Conservation (phyloP, 345 rosid genomes). For the Acer yangbiense region DNA sequence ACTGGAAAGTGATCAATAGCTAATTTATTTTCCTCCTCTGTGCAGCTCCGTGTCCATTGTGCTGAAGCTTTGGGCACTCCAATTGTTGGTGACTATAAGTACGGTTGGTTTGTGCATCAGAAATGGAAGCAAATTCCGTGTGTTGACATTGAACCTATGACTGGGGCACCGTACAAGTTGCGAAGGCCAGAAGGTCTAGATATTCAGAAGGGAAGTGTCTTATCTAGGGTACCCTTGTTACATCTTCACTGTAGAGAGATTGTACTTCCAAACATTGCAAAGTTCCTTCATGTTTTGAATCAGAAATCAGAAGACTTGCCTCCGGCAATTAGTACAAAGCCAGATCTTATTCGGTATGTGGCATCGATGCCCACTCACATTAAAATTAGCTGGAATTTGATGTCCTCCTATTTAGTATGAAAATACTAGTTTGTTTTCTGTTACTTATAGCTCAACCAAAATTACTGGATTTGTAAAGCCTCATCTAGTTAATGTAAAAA, state of each 20-base stretch:
- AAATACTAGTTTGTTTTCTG: background rate
- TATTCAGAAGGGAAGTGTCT: conserved; percentile 90
- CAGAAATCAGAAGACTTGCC: conserved; percentile 29
- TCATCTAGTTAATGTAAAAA: too few species aligned
- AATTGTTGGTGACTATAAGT: conserved; percentile 85
- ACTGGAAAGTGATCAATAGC: background rate
- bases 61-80: conserved; percentile 97
- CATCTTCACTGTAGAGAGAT: conserved; percentile 90
- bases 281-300: conserved; percentile 50
- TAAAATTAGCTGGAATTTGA: conserved; percentile 94
- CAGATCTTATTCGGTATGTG: conserved; percentile 72
- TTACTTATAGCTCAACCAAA: too few species aligned
- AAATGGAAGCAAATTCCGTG: conserved; percentile 86
- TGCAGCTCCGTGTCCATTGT: conserved; percentile 89
- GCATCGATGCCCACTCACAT: conserved; percentile 85
- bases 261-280: conserved; percentile 80
- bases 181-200: conserved; percentile 83
- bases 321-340: conserved; percentile 34
- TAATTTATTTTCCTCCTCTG: conserved; percentile 12
- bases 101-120: conserved; percentile 88
- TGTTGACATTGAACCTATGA: conserved; percentile 64
- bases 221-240: conserved; percentile 82
- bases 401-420: conserved; percentile 85
- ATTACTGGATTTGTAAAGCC: too few species aligned
- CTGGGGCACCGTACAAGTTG: conserved; percentile 73